A percentile compares a stretch with the other conserved stretches of the same genome.
These are phyloP conservation scores for Cercospora sp. DNA, from an alignment of 2,329 filamentous ascomycete species.

Conservation along the genomic window DNA sequence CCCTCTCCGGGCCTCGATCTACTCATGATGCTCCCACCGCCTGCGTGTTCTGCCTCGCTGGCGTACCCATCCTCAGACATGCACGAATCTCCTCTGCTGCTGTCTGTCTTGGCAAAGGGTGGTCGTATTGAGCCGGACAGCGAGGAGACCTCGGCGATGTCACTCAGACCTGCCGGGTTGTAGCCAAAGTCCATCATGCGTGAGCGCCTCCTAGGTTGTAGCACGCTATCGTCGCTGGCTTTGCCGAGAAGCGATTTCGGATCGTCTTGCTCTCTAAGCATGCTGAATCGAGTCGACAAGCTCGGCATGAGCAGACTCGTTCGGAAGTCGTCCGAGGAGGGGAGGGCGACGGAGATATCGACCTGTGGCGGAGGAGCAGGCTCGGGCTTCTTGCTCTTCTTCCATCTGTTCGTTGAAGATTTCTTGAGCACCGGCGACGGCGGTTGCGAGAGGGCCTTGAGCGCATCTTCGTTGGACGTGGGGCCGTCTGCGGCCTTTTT, in stretches of 20 bases:
- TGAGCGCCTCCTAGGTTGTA: constrained; percentile 79
- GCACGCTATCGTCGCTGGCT: constrained; percentile 90
- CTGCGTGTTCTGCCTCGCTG: constrained; percentile 60
- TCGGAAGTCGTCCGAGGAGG: constrained; percentile 83
- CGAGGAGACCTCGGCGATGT: constrained; percentile 90
- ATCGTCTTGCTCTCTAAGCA: constrained; percentile 93
- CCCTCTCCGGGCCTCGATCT: constrained; percentile 81
- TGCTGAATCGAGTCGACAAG: constrained; percentile 91
- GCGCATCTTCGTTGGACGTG: constrained; percentile 30
- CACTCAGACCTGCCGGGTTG: constrained; percentile 59
- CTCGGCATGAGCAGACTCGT: constrained; percentile 96
- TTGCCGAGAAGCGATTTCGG: constrained; percentile 87
- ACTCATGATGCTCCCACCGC: constrained; percentile 72
- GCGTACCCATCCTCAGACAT: constrained; percentile 60
- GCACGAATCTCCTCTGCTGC: constrained; percentile 57
- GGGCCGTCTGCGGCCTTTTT: constrained; percentile 67
- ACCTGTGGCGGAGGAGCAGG: constrained; percentile 61
- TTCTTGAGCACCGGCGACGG: constrained; percentile 36
- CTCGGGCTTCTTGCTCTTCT: constrained; percentile 55
- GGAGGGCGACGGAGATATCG: constrained; percentile 72
- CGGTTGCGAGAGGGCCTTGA: constrained; percentile 23
- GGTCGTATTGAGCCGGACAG: constrained; percentile 64
- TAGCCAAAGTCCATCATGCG: constrained; percentile 72
- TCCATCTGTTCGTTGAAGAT: constrained; percentile 40
- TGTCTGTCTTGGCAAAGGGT: constrained; percentile 58